Evolutionary conservation across 2,329 filamentous ascomycete genomes (phyloP), one percentile per base, ranked within the genome.

Genomic region (Emergomyces pasteurianus): DNA sequence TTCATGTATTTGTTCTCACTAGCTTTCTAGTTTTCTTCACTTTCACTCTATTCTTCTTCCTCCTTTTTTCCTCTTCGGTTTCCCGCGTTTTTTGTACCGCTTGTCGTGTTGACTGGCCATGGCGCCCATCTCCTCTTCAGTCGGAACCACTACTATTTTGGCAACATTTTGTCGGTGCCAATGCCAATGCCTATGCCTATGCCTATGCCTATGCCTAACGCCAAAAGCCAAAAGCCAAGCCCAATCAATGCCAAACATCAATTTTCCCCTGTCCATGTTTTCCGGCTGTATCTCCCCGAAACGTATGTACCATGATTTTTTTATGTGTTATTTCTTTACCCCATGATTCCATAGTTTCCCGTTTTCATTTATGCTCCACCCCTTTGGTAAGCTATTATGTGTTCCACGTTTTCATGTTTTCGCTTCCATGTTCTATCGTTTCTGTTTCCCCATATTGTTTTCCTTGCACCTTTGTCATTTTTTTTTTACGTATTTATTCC

Each of bases 11-110:
- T 54, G 60, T 59, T 46, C 31, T 57, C 47, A 34, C 58, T 63
- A 65, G 61, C 54, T 62, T 61, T 57, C 52, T 67, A 64, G 60
- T 64, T 63, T 31, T 57, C 60, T 43, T 58, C 40, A n/a, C 21
- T 36, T 58, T 34, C 34, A 10, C 58, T 57, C 43, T 59, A 53
- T 54, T 53, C n/a, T n/a, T n/a, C n/a, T n/a, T n/a, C n/a, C n/a
- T n/a, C n/a, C n/a, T n/a, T n/a, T n/a, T n/a, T n/a, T n/a, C n/a
- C n/a, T n/a, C n/a, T n/a, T n/a, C n/a, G n/a, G n/a, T n/a, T n/a
- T n/a, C n/a, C n/a, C n/a, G n/a, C n/a, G n/a, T n/a, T n/a, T n/a
- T n/a, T n/a, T n/a, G n/a, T n/a, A n/a, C n/a, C n/a, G n/a, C 52
- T 31, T 59, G n/a, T 46, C 63, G 34, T 1, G 34, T 36, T 36